These are phyloP conservation scores for Cutaneotrichosporon sp. DNA, from an alignment of 1,284 basidiomycete genomes.

Conservation along the genomic window DNA sequence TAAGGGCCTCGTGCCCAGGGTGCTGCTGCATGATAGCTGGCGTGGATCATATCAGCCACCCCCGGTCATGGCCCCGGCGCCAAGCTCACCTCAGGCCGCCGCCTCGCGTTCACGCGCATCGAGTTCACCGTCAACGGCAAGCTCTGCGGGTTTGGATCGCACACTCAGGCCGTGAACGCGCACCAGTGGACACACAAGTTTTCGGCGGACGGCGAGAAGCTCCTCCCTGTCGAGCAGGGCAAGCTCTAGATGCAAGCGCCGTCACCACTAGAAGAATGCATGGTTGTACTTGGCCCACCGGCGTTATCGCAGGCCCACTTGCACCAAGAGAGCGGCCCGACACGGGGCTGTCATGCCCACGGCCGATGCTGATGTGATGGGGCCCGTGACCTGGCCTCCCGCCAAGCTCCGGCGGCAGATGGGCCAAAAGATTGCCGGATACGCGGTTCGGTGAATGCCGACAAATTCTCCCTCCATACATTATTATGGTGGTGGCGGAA, in stretches of 20 bases:
- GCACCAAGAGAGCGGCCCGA: background rate
- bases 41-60: no score
- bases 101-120: constrained; percentile 20
- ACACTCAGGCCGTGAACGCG: constrained; percentile 15
- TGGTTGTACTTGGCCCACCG: background rate
- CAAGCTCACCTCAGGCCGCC: constrained; percentile 8
- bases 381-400: no score
- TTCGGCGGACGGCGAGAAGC: constrained; percentile 9
- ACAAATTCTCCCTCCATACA: no score
- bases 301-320: background rate
- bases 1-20: no score
- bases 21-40: no score
- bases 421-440: no score
- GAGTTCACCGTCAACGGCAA: constrained; percentile 19
- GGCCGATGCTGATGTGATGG: background rate
- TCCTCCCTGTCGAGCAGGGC: constrained; percentile 12
- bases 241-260: constrained; percentile 12
- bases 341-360: background rate
- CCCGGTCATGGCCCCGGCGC: no score
- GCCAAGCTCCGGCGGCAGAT: no score
- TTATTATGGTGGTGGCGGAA: no score
- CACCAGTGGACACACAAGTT: constrained; percentile 12
- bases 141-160: constrained; percentile 15
- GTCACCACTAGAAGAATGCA: constrained; percentile 1
- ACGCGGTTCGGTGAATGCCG: no score